Evolutionary conservation across 768 basidiomycete species (phyloP), one percentile per base, ranked within the genome.

Genomic region (Ramaria sp.): DNA sequence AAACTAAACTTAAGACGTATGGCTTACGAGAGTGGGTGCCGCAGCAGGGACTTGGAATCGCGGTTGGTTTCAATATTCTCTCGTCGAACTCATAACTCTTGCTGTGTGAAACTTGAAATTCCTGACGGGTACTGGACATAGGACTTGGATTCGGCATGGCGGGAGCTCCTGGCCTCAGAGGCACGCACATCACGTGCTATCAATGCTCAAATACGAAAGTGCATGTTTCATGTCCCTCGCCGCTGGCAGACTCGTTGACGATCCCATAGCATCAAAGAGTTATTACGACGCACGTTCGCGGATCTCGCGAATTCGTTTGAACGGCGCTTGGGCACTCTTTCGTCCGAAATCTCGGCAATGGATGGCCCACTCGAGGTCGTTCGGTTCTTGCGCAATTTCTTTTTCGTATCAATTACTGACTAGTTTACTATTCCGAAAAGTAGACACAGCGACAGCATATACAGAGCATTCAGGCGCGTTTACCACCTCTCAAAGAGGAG

Each of bases 1-100:
- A 93, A 68, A 95, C 91, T 0, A 97, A 98, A 70, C 72, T 98
- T 56, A 80, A 78, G 69, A 98, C 94, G 22, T 98, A 98, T 72
- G 82, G 85, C 10, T 67, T 99, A 62, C 75, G 82, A 58, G 83
- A 89, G 64, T 98, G 94, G 68, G 76, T 84, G 22, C 93, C 96
- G 12, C 81, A 84, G 1, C 66, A 70, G 3, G 92, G 89, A 2
- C 71, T 92, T 19, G 72, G 82, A 22, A 75, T 85, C 31, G 71
- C 75, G 37, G 83, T 82, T 60, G 50, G 78, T 66, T 15, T 41
- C 19, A 57, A 31, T 47, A 5, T 37, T 17, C 5, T 37, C 48
- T 53, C 5, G 27, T 27, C 48, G 15, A 12, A 10, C 38, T 22
- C 10, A 27, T 0, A 34, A 12, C 24, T 30, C 30, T 56, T 50